These are phyloP conservation scores for Fusarium coffeatum DNA, from an alignment of 2,329 filamentous ascomycete species.

Conservation along the genomic window DNA sequence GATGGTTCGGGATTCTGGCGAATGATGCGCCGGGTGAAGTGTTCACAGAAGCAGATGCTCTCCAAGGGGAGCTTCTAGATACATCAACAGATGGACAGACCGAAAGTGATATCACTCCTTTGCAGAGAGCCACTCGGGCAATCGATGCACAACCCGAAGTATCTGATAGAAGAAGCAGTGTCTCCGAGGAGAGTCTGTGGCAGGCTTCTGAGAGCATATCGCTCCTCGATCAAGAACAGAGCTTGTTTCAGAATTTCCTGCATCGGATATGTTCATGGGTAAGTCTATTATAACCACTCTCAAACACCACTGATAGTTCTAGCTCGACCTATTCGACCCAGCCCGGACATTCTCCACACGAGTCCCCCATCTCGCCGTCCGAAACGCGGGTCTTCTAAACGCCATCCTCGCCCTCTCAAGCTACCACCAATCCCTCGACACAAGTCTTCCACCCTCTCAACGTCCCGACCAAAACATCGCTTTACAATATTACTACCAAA, in stretches of 20 bases:
- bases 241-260: constrained; percentile 41
- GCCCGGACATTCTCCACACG: constrained; percentile 35
- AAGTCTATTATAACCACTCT: background rate
- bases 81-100: background rate
- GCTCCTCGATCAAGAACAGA: constrained; percentile 39
- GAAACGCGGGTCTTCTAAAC: constrained; percentile 67
- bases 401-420: constrained; percentile 66
- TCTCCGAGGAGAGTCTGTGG: constrained; percentile 38
- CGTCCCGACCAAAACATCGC: constrained; percentile 40
- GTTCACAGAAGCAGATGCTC: background rate
- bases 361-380: constrained; percentile 39
- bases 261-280: constrained; percentile 45
- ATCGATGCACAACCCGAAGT: constrained; percentile 34
- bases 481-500: constrained; percentile 69
- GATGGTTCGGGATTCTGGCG: constrained; percentile 44
- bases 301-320: background rate
- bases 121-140: constrained; percentile 32
- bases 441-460: background rate
- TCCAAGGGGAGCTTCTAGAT: constrained; percentile 18
- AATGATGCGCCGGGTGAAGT: constrained; percentile 29
- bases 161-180: background rate
- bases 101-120: constrained; percentile 24
- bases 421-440: constrained; percentile 32
- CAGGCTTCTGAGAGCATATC: constrained; percentile 36
- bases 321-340: constrained; percentile 45